Percentiles rank a stretch among this genome's conserved stretches.
Evolutionary conservation across 202 grass and related monocot genomes (phyloP).

Genomic region (Miscanthus sacchariflorus): DNA sequence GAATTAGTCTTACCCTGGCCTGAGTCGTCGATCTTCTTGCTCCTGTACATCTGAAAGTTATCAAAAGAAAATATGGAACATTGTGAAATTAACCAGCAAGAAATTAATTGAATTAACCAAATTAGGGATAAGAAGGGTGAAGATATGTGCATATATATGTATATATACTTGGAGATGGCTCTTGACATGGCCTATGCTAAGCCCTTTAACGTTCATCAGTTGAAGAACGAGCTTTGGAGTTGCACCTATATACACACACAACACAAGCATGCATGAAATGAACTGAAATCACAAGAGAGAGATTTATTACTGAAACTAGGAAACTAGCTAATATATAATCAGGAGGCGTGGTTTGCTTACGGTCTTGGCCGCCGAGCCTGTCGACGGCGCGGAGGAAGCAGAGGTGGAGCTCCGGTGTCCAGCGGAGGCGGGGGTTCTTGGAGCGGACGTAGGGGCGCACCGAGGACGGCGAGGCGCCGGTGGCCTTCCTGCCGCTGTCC

Average conservation of each 20-base stretch:
- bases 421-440: constrained; percentile 78
- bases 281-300: not conserved
- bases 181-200: constrained; percentile 86
- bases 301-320: too few relatives aligned
- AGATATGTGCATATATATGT: not conserved
- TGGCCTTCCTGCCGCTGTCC: not conserved
- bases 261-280: not conserved
- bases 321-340: not conserved
- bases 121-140: not conserved
- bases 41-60: constrained; percentile 74
- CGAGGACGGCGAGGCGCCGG: not conserved
- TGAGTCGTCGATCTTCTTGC: constrained; percentile 73
- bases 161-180: constrained; percentile 76
- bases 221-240: constrained; percentile 86
- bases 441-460: constrained; percentile 72
- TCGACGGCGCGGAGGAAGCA: constrained; percentile 71
- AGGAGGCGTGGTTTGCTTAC: constrained; percentile 42
- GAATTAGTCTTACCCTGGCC: constrained; percentile 48
- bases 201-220: constrained; percentile 75
- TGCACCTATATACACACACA: constrained; percentile 40
- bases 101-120: not conserved
- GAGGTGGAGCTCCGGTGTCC: constrained; percentile 77
- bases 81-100: not conserved
- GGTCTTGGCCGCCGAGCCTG: constrained; percentile 73
- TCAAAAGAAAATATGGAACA: not conserved